Percentiles rank a stretch among this genome's conserved stretches.
phyloP scores from a whole-genome alignment of 371 early-diverging fungal genomes.

The Mortierella sp. region DNA sequence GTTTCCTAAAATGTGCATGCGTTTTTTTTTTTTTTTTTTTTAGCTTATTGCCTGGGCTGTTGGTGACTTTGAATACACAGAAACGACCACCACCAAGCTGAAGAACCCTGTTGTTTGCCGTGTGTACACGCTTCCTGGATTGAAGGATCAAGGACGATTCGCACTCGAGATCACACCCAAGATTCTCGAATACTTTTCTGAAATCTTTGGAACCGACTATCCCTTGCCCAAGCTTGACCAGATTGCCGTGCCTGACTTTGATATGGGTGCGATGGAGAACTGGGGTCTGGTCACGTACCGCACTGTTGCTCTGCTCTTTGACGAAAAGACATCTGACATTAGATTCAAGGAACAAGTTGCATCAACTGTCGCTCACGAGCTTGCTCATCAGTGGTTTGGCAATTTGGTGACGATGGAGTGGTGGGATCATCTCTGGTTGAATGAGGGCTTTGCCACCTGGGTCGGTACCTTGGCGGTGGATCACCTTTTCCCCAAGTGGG shows the following conservation, averaged over 20 bases:
- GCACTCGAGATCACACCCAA: conserved; percentile 79
- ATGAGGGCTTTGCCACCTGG: conserved; percentile 98
- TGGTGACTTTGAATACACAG: conserved; percentile 91
- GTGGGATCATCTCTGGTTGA: conserved; percentile 96
- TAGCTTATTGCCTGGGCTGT: conserved; percentile 89
- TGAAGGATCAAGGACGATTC: conserved; percentile 78
- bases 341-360: conserved; percentile 81
- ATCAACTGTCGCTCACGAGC: conserved; percentile 91
- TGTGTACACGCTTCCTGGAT: conserved; percentile 82
- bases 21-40: not conserved
- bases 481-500: conserved; percentile 82
- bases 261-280: conserved; percentile 93
- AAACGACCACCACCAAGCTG: conserved; percentile 70
- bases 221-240: conserved; percentile 91
- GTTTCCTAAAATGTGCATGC: not conserved
- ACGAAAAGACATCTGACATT: conserved; percentile 71
- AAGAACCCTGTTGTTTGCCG: conserved; percentile 75
- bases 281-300: conserved; percentile 97
- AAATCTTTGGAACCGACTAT: conserved; percentile 84
- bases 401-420: conserved; percentile 90
- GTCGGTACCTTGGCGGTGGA: conserved; percentile 89
- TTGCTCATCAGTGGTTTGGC: conserved; percentile 98
- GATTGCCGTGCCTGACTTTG: conserved; percentile 93
- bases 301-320: conserved; percentile 78
- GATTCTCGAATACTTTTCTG: conserved; percentile 80